A percentile compares a stretch with the other conserved stretches of the same genome.
These are phyloP conservation scores for Colletotrichum sojae DNA, from an alignment of 2,329 filamentous ascomycete species.

Conservation along the genomic window DNA sequence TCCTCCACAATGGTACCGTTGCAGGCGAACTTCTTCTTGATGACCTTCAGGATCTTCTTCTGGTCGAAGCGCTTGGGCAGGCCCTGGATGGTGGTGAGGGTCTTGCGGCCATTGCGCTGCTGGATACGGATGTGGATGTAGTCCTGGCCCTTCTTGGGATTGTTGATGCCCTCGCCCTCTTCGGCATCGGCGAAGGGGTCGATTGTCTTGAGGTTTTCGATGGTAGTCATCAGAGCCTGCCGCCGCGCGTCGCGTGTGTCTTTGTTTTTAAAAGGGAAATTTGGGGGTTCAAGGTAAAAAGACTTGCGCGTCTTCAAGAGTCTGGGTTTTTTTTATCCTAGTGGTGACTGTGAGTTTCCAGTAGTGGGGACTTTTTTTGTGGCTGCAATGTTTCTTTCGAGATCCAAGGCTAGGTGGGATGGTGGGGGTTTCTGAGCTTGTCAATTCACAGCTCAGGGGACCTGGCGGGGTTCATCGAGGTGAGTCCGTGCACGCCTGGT, in stretches of 20 bases:
- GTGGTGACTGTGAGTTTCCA: conserved; percentile 3
- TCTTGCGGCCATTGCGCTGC: conserved; percentile 84
- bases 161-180: conserved; percentile 42
- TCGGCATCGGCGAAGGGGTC: conserved; percentile 44
- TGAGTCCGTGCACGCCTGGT: conserved; percentile 19
- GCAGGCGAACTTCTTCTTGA: conserved; percentile 86
- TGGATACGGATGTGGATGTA: conserved; percentile 44
- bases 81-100: conserved; percentile 99
- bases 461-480: conserved; percentile 27
- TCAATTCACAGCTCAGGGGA: conserved; percentile 20
- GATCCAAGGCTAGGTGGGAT: conserved; percentile 19
- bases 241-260: conserved; percentile 12
- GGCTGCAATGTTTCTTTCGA: not conserved
- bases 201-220: conserved; percentile 44
- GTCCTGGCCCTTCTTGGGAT: conserved; percentile 42
- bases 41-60: conserved; percentile 99
- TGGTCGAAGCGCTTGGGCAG: conserved; percentile 99
- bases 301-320: not conserved
- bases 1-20: conserved; percentile 44
- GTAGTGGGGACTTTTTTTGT: not conserved
- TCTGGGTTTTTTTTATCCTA: conserved; percentile 7
- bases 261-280: not conserved
- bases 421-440: conserved; percentile 12
- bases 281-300: not conserved
- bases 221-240: conserved; percentile 43